phyloP scores from a whole-genome alignment of 108 stramenopile species.

The Discostella stelligeroides region DNA sequence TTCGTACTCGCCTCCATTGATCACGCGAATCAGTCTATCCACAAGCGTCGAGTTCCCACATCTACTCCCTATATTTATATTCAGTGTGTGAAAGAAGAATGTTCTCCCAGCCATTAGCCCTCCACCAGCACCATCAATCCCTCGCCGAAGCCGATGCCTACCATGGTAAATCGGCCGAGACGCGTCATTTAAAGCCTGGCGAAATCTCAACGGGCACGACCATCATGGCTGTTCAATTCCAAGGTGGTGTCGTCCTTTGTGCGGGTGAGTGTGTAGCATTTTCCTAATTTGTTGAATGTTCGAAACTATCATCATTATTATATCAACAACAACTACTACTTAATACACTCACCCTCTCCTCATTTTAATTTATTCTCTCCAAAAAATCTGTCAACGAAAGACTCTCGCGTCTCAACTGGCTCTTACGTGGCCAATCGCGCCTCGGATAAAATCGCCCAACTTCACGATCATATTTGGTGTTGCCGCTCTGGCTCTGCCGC shows the following conservation, averaged over 20 bases:
- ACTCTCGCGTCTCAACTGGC: slow-evolving; percentile 96
- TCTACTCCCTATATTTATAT: background rate
- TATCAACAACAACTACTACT: no score
- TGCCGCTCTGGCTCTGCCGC: slow-evolving; percentile 96
- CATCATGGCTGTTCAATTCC: slow-evolving; percentile 93
- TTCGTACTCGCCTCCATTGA: no score
- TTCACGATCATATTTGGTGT: slow-evolving; percentile 93
- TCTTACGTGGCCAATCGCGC: slow-evolving; percentile 97
- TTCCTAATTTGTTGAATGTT: background rate
- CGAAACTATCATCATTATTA: background rate
- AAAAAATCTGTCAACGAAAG: slow-evolving; percentile 18
- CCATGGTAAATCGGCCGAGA: slow-evolving; percentile 57
- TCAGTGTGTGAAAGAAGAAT: slow-evolving; percentile 2
- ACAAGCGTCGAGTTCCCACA: slow-evolving; percentile 17
- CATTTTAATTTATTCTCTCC: background rate
- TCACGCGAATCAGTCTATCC: no score
- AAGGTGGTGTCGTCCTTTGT: slow-evolving; percentile 94
- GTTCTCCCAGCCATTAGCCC: slow-evolving; percentile 16
- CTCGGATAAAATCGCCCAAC: slow-evolving; percentile 92
- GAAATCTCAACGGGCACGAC: slow-evolving; percentile 93
- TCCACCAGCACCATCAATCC: slow-evolving; percentile 11
- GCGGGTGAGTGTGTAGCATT: slow-evolving; percentile 50
- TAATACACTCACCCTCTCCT: no score
- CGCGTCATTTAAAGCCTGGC: slow-evolving; percentile 62
- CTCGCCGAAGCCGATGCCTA: slow-evolving; percentile 32